Conservation (phyloP, 257 asterid species). For the Nicotiana noctiflora region DNA sequence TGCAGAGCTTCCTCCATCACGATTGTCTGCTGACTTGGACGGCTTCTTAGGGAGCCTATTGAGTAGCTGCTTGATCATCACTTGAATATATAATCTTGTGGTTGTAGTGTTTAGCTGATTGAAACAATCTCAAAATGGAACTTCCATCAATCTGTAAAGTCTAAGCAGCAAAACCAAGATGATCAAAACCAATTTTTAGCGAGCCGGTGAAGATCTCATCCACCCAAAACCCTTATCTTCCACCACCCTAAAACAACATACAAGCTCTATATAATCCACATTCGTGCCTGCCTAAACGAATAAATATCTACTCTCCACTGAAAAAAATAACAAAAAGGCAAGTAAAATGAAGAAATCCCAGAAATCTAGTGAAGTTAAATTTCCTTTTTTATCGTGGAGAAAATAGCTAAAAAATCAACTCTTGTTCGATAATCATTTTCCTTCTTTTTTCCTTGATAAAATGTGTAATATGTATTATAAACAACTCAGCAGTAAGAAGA, state of each 20-base stretch:
- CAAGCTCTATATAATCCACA: conserved; percentile 17
- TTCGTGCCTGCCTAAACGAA: conserved; percentile 13
- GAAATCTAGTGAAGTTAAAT: not conserved
- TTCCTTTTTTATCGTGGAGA: not conserved
- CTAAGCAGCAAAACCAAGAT: conserved; percentile 6
- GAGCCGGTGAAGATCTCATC: conserved; percentile 13
- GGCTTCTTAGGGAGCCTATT: conserved; percentile 72
- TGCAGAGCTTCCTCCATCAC: conserved; percentile 55
- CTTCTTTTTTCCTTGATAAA: not conserved
- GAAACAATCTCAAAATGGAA: not conserved
- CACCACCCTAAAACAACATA: conserved; percentile 14
- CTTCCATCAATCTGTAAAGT: conserved; percentile 10
- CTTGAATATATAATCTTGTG: conserved; percentile 21
- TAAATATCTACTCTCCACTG: conserved; percentile 27
- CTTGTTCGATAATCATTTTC: not conserved
- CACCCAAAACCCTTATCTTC: conserved; percentile 22
- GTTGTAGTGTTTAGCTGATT: conserved; percentile 10
- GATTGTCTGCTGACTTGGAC: conserved; percentile 46
- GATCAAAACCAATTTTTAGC: conserved; percentile 8
- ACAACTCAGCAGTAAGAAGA: not conserved
- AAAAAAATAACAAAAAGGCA: not conserved
- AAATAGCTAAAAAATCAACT: not conserved
- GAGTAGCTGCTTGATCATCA: conserved; percentile 63
- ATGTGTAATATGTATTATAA: not conserved
- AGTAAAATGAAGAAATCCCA: conserved; percentile 5